Evolutionary conservation across 116 monocot species (phyloP).

Genomic region (Phalaenopsis hybrid): DNA sequence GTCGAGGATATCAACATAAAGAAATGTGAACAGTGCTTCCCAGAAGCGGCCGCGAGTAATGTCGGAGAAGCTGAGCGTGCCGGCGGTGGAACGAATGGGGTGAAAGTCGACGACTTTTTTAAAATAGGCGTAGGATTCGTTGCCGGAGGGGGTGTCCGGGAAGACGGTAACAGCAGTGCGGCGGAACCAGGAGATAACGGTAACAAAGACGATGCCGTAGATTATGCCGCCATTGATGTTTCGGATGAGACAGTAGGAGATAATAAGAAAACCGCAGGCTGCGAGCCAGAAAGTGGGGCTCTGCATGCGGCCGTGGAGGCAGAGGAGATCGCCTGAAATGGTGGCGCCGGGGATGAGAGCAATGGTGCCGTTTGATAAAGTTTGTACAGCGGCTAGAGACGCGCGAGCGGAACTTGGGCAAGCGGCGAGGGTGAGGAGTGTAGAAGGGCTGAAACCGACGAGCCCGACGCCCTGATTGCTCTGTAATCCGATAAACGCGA

Average conservation of each 20-base stretch:
- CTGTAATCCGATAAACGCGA: conserved; percentile 85
- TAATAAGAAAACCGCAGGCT: conserved; percentile 69
- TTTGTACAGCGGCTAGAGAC: conserved; percentile 57
- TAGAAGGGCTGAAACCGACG: conserved; percentile 65
- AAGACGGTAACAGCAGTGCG: conserved; percentile 69
- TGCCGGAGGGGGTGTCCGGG: conserved; percentile 47
- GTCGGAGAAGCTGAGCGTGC: conserved; percentile 67
- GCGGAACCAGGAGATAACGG: conserved; percentile 85
- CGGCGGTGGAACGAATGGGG: conserved; percentile 61
- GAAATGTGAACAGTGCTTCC: conserved; percentile 74
- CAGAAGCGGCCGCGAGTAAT: conserved; percentile 48
- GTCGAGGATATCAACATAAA: conserved; percentile 90
- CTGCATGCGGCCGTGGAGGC: conserved; percentile 71
- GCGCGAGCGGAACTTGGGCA: conserved; percentile 57
- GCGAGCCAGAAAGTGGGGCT: conserved; percentile 92
- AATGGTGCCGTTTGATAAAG: conserved; percentile 65
- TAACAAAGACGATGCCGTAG: conserved; percentile 89
- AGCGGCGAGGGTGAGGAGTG: conserved; percentile 62
- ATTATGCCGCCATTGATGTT: conserved; percentile 83
- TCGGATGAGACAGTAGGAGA: conserved; percentile 62
- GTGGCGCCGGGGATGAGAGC: conserved; percentile 62
- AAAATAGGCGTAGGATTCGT: conserved; percentile 64
- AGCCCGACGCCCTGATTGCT: conserved; percentile 77
- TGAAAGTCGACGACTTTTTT: conserved; percentile 74
- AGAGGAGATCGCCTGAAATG: conserved; percentile 58